Percentiles rank a stretch among this genome's conserved stretches.
These are phyloP conservation scores for Euphorbia corollata DNA, from an alignment of 441 rosid species.

Conservation along the genomic window DNA sequence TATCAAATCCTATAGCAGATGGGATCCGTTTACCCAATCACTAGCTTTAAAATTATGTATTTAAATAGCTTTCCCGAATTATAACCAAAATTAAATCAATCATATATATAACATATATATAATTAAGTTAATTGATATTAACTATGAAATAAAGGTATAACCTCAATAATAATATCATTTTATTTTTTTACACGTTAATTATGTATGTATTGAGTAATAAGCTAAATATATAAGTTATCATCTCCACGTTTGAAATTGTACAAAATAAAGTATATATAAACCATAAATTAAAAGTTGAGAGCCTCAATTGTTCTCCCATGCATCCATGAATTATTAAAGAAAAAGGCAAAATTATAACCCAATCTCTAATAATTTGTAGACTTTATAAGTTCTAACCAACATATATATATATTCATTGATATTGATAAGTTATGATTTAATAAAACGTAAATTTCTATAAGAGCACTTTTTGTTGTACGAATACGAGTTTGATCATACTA, in stretches of 20 bases:
- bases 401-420: not conserved
- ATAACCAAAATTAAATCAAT: too few relatives aligned
- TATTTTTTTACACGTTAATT: too few relatives aligned
- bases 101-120: too few relatives aligned
- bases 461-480: not conserved
- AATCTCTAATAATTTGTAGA: not conserved
- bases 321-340: not conserved
- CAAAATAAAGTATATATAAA: not conserved
- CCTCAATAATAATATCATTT: too few relatives aligned
- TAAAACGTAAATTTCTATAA: not conserved
- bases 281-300: not conserved
- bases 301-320: not conserved
- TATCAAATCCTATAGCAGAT: too few relatives aligned
- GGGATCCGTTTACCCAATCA: too few relatives aligned
- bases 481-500: not conserved
- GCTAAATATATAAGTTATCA: not conserved
- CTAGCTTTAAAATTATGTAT: too few relatives aligned
- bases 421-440: not conserved
- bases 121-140: too few relatives aligned
- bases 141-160: too few relatives aligned
- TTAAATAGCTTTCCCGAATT: too few relatives aligned
- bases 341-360: not conserved
- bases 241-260: not conserved
- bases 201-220: not conserved
- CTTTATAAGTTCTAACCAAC: conserved; percentile 1